phyloP scores from a whole-genome alignment of 2,329 filamentous ascomycete species.

The Atkinsonella texensis region DNA sequence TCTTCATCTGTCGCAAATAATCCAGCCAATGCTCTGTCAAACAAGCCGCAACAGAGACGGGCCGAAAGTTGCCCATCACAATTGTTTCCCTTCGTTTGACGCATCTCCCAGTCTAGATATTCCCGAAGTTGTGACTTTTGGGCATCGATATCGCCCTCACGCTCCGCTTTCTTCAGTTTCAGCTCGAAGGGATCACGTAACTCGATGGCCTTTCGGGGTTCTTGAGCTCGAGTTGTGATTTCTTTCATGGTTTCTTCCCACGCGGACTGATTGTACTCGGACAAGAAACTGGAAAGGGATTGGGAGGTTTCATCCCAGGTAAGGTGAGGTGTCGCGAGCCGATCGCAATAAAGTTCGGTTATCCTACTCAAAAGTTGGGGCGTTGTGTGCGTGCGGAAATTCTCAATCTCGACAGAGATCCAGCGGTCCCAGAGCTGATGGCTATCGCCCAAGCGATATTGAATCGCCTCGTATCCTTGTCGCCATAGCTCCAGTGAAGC shows the following conservation, averaged over 20 bases:
- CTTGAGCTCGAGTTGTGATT: slow-evolving; percentile 48
- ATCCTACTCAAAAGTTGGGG: slow-evolving; percentile 50
- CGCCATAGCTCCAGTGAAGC: slow-evolving; percentile 57
- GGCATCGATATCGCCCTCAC: slow-evolving; percentile 42
- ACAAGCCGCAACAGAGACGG: slow-evolving; percentile 52
- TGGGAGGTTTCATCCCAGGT: slow-evolving; percentile 66
- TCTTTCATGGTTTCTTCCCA: slow-evolving; percentile 66
- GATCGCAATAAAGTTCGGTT: slow-evolving; percentile 56
- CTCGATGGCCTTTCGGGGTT: slow-evolving; percentile 49
- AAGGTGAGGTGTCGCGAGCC: slow-evolving; percentile 60
- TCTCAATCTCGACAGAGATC: slow-evolving; percentile 58
- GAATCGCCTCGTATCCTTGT: slow-evolving; percentile 58
- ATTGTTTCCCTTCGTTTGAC: slow-evolving; percentile 37
- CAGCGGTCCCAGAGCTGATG: slow-evolving; percentile 71
- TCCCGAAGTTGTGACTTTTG: slow-evolving; percentile 42
- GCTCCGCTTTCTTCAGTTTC: slow-evolving; percentile 46
- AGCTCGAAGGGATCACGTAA: slow-evolving; percentile 58
- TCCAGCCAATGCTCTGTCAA: slow-evolving; percentile 60
- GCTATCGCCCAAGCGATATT: slow-evolving; percentile 65
- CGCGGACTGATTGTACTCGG: slow-evolving; percentile 54
- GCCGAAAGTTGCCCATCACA: slow-evolving; percentile 26
- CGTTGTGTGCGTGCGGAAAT: slow-evolving; percentile 45
- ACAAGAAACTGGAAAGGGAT: slow-evolving; percentile 62
- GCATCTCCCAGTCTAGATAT: slow-evolving; percentile 80
- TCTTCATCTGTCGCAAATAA: slow-evolving; percentile 61